phyloP scores from a whole-genome alignment of 2,329 filamentous ascomycete genomes.

The Claviceps citrina region DNA sequence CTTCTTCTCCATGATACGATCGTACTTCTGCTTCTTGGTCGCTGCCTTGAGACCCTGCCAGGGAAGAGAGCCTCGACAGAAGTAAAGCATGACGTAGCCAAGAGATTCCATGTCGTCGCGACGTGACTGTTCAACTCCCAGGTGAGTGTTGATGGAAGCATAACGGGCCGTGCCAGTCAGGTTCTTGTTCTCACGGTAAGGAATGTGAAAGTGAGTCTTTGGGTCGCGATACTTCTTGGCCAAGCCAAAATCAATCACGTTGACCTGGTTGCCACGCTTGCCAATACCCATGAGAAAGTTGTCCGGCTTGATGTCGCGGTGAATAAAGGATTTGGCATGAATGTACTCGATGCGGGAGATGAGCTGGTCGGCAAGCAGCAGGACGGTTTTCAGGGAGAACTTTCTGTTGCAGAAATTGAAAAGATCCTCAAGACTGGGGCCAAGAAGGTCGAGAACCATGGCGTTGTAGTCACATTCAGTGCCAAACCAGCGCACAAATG shows the following conservation, averaged over 20 bases:
- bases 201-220: conserved; percentile 99
- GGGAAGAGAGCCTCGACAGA: conserved; percentile 94
- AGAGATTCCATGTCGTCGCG: conserved; percentile 99
- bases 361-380: conserved; percentile 90
- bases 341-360: conserved; percentile 99
- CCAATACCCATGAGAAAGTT: conserved; percentile 99
- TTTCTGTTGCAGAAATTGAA: conserved; percentile 99
- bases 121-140: conserved; percentile 96
- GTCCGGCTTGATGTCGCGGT: conserved; percentile 99
- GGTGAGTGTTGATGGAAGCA: conserved; percentile 95
- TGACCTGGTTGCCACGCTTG: conserved; percentile 98
- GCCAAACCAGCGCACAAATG: conserved; percentile 98
- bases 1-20: conserved; percentile 99
- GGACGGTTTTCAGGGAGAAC: conserved; percentile 95
- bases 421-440: conserved; percentile 87
- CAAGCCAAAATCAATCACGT: conserved; percentile 96
- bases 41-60: conserved; percentile 98
- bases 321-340: conserved; percentile 98
- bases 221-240: conserved; percentile 99
- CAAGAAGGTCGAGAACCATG: conserved; percentile 95
- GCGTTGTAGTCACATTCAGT: conserved; percentile 99
- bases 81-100: conserved; percentile 99
- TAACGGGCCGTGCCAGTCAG: conserved; percentile 96
- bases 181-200: conserved; percentile 99
- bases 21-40: conserved; percentile 99